Evolutionary conservation across 441 rosid species (phyloP), one percentile per base, ranked within the genome.

Genomic region (Gossypium schwendimanii): DNA sequence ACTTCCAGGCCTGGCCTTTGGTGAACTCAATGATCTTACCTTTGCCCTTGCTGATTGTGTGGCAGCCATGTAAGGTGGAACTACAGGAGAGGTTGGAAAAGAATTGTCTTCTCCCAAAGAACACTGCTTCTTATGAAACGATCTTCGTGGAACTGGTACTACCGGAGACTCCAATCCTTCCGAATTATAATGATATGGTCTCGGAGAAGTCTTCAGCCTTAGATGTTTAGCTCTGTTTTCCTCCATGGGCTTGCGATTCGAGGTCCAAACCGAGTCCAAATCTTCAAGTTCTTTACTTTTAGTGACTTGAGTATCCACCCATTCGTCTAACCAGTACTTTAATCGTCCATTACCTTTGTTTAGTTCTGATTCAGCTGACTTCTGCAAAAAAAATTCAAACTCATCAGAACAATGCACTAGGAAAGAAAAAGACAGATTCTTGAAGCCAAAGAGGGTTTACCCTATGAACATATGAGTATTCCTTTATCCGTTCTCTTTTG

Each of bases 31-130:
- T 18, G 97, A 89, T 81, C 96, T 91, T 61, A 85, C 76, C 75
- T 89, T 94, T 36, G 96, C 97, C 79, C 81, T 88, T 45, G 98
- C 96, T 3, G 97, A 91, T 79, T 88, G 87, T 12, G 98, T 94
- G 64, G 93, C 86, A 57, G 95, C 89, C 98, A 94, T 94, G 79
- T 94, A 94, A 55, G 96, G 83, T 64, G 96, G 97, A 53, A 86
- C 65, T 6, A 70, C 49, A 23, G 84, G 88, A 33, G 85, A 75
- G 12, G 77, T 75, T 0, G 84, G 54, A 67, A 78, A 85, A 1
- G 75, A 70, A 21, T 83, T 87, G 45, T 93, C 95, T 7, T 89
- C 92, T 54, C 89, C 90, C 9, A 80, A 6, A 0, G 96, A 88
- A 69, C 54, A 73, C 60, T 87, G 92, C 77, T 79, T 93, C 76